Percentiles rank a stretch among this genome's conserved stretches.
Evolutionary conservation across 768 basidiomycete species (phyloP).

Genomic region (Lentinula raphanica): DNA sequence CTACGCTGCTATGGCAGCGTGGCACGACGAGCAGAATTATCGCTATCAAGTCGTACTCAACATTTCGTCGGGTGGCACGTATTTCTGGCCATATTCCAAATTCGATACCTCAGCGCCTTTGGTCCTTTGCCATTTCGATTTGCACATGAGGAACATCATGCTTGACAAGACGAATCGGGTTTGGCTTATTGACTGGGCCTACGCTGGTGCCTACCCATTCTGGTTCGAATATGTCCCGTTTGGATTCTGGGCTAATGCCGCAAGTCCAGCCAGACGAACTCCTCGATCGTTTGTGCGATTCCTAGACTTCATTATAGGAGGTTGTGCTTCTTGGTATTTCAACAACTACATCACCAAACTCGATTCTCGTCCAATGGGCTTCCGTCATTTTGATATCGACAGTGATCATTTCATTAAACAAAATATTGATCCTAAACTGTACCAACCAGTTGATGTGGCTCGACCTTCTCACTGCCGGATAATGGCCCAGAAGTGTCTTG

Average conservation of each 20-base stretch:
- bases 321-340: background rate
- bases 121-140: conserved; percentile 13
- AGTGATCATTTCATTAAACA: background rate
- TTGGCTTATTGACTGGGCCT: conserved; percentile 8
- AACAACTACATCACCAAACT: background rate
- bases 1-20: conserved; percentile 14
- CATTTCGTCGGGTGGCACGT: background rate
- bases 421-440: background rate
- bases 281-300: conserved; percentile 2
- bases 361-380: background rate
- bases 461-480: background rate
- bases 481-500: background rate
- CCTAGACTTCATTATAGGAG: background rate
- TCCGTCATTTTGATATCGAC: background rate
- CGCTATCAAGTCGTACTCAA: background rate
- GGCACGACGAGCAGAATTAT: conserved; percentile 10
- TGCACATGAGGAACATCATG: conserved; percentile 18
- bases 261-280: background rate
- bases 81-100: background rate
- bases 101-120: background rate
- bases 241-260: conserved; percentile 3
- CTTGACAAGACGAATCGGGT: conserved; percentile 13
- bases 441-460: background rate
- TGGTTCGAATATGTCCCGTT: conserved; percentile 6
- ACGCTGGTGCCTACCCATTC: conserved; percentile 1